These are phyloP conservation scores for Lasiosphaeriaceae sp. DNA, from an alignment of 495 filamentous ascomycete genomes.

Conservation along the genomic window DNA sequence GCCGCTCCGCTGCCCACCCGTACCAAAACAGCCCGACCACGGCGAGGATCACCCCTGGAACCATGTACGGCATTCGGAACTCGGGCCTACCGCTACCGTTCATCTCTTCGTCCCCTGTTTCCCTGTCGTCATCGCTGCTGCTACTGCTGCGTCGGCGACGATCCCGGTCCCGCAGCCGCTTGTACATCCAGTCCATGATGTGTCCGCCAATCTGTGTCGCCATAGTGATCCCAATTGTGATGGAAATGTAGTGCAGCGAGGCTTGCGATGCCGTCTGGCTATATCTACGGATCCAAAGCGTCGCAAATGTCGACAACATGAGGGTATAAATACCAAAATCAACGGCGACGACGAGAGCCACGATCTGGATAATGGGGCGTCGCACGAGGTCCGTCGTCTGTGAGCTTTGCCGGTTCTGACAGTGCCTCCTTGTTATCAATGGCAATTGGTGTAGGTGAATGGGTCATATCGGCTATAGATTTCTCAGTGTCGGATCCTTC, in stretches of 20 bases:
- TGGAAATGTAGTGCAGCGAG: slow-evolving; percentile 57
- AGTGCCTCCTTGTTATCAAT: too few relatives aligned
- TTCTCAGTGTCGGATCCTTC: too few relatives aligned
- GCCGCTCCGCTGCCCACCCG: slow-evolving; percentile 59
- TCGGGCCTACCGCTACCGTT: slow-evolving; percentile 45
- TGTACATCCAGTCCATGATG: slow-evolving; percentile 48
- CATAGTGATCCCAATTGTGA: slow-evolving; percentile 52
- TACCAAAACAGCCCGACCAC: slow-evolving; percentile 55
- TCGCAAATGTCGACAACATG: slow-evolving; percentile 57
- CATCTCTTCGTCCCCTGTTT: not conserved
- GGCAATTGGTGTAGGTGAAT: too few relatives aligned
- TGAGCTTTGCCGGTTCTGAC: too few relatives aligned
- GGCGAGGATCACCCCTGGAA: slow-evolving; percentile 53
- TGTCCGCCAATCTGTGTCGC: slow-evolving; percentile 46
- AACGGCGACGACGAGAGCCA: slow-evolving; percentile 39
- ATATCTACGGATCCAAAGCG: slow-evolving; percentile 52
- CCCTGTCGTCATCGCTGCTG: not conserved
- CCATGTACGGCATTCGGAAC: slow-evolving; percentile 56
- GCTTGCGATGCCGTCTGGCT: slow-evolving; percentile 45
- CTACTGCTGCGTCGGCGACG: not conserved
- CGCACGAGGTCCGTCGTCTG: slow-evolving; percentile 54
- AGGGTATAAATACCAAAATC: slow-evolving; percentile 58
- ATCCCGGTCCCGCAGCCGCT: slow-evolving; percentile 40
- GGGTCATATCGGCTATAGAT: too few relatives aligned
- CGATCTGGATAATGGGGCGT: slow-evolving; percentile 58